A percentile compares a stretch with the other conserved stretches of the same genome.
Evolutionary conservation across 768 basidiomycete genomes (phyloP).

Genomic region (Lentinula aciculospora): DNA sequence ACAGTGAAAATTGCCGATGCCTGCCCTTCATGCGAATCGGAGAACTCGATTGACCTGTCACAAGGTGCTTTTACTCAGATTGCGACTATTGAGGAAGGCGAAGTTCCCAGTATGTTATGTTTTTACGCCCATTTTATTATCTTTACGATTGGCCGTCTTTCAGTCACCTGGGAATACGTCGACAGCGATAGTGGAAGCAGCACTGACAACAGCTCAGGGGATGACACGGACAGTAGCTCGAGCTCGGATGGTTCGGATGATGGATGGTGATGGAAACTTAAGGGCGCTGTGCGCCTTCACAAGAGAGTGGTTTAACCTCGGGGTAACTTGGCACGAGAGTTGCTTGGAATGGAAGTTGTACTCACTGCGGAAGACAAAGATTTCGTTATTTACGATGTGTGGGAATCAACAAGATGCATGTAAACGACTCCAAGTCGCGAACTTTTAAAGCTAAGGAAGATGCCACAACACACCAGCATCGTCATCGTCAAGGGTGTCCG

Average conservation of each 20-base stretch:
- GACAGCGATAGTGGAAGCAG: background rate
- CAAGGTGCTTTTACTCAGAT: conserved; percentile 42
- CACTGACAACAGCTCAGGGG: background rate
- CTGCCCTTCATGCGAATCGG: conserved; percentile 49
- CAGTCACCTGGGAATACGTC: background rate
- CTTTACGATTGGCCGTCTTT: too few species aligned
- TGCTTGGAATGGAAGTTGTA: too few species aligned
- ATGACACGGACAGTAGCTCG: background rate
- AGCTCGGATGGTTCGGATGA: background rate
- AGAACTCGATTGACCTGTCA: conserved; percentile 50
- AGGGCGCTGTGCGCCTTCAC: background rate
- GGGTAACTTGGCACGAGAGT: background rate
- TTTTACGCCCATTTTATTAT: background rate
- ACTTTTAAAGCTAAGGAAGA: too few species aligned
- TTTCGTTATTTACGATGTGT: too few species aligned
- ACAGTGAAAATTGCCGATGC: conserved; percentile 45
- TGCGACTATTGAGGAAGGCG: conserved; percentile 30
- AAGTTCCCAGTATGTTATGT: conserved; percentile 27
- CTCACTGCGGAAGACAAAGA: too few species aligned
- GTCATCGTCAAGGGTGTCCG: too few species aligned
- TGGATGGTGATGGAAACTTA: background rate
- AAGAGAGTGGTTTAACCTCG: background rate
- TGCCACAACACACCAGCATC: background rate
- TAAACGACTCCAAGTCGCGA: background rate
- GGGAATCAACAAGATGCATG: too few species aligned